Base-by-base conservation (phyloP, 2,329 filamentous ascomycete species). In the Fusarium caatingaense region DNA sequence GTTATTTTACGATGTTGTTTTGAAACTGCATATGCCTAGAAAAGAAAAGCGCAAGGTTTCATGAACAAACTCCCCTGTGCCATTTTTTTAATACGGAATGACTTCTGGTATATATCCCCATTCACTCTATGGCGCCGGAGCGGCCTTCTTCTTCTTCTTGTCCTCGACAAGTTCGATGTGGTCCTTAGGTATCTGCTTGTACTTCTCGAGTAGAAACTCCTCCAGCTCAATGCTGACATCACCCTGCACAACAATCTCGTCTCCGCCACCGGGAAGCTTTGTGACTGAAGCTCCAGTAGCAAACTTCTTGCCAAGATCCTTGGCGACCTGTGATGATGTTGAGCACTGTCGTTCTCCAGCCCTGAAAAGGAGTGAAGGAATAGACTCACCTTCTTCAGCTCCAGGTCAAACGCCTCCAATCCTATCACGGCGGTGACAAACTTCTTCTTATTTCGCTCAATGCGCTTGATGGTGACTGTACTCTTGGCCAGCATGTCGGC, bases 281-380 rank as follows among this genome's bases (percentile, higher is more conserved):
- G 95, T 98, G 46, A 99, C 96, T 46, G 91, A 94, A 18, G 91
- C 92, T 1, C 96, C 96, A 12, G 96, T 98, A 30, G 96, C 96
- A 78, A 99, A 98, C 83, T 98, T 98, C 88, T 98, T 99, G 68
- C 96, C 96, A 73, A 98, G 91, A 77, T 98, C 96, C 85, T 98
- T 98, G 62, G 94, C 91, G 10, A 97, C 86, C 82, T 84, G 42
- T 27, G 21, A 25, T 47, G 4, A 45, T 49, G 21, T 44, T 76
- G 15, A 75, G 71, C 46, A 69, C 51, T 50, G 28, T 23, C 18
- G 11, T 32, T n/a, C 37, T 46, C 13, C 23, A 27, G 10, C 13
- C 23, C 5, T 30, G 15, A 27, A 27, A 32, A 8, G 34, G 60
- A 44, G 8, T 62, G 34, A 41, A 11, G 32, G 20, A 32, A 54